These are phyloP conservation scores for Xylaria venustula DNA, from an alignment of 495 filamentous ascomycete species.

Conservation along the genomic window DNA sequence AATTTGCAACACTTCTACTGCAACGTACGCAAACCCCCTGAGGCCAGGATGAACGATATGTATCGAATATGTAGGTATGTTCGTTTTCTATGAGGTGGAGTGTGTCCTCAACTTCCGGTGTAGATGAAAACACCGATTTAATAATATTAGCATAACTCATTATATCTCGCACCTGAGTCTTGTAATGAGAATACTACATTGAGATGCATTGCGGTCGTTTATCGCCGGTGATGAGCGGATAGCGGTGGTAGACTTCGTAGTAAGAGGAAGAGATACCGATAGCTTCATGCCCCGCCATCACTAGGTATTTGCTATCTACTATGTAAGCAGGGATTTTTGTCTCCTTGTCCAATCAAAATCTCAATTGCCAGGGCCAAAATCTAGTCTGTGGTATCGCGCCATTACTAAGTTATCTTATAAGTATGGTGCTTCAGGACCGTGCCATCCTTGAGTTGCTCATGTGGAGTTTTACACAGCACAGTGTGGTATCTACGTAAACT, in stretches of 20 bases:
- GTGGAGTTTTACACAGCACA: neutral
- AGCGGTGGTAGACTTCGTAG: neutral
- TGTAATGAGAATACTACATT: neutral
- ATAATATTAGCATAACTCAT: too few species aligned
- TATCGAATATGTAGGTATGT: too few species aligned
- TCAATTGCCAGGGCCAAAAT: too few species aligned
- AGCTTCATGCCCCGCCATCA: too few species aligned
- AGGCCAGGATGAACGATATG: too few species aligned
- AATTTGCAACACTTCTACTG: neutral
- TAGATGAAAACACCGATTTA: too few species aligned
- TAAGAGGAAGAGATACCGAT: neutral
- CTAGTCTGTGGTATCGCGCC: too few species aligned
- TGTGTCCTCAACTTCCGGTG: too few species aligned
- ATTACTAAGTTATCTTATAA: too few species aligned
- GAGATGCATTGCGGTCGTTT: neutral
- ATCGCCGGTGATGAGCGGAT: neutral
- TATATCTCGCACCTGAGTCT: neutral
- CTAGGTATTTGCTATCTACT: neutral
- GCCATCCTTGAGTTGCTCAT: neutral
- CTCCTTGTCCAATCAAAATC: neutral
- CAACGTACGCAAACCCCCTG: neutral
- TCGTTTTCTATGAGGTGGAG: too few species aligned
- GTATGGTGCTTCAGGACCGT: slow-evolving; percentile 2
- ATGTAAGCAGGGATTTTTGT: too few species aligned
- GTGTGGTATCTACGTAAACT: too few species aligned